A percentile compares a stretch with the other conserved stretches of the same genome.
Conservation (phyloP, 2,329 filamentous ascomycete genomes). For the Cordyceps militaris region DNA sequence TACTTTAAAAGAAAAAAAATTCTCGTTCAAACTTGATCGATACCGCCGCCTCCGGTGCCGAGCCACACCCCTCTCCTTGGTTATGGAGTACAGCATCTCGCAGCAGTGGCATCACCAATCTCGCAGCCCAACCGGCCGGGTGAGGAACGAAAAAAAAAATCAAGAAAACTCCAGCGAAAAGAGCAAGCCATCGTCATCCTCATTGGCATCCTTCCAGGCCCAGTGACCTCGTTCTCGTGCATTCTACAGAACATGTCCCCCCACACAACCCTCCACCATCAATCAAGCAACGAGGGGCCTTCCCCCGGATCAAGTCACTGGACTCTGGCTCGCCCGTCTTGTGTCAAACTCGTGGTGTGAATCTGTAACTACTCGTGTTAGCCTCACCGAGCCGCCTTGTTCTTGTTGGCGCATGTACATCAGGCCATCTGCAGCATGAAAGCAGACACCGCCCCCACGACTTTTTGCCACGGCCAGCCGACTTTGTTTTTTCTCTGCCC, state of each 20-base stretch:
- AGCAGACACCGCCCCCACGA: too few species aligned
- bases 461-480: too few species aligned
- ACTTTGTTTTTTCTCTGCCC: too few species aligned
- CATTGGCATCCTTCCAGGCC: not conserved
- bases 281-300: not conserved
- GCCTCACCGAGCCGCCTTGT: too few species aligned
- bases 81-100: not conserved
- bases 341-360: not conserved
- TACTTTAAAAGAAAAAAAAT: too few species aligned
- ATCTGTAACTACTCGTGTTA: too few species aligned
- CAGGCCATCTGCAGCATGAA: too few species aligned
- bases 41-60: not conserved
- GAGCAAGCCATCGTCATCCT: not conserved
- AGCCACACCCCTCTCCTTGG: not conserved
- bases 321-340: not conserved
- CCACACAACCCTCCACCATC: not conserved
- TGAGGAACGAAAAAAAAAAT: not conserved
- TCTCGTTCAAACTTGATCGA: too few species aligned
- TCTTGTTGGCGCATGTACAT: too few species aligned
- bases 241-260: not conserved
- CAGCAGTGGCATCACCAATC: not conserved
- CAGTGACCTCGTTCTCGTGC: slow-evolving; percentile 1
- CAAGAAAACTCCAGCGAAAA: not conserved
- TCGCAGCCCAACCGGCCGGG: not conserved
- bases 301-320: not conserved